A percentile compares a stretch with the other conserved stretches of the same genome.
Evolutionary conservation across 2,329 filamentous ascomycete species (phyloP).

Genomic region (Aspergillus ruber): DNA sequence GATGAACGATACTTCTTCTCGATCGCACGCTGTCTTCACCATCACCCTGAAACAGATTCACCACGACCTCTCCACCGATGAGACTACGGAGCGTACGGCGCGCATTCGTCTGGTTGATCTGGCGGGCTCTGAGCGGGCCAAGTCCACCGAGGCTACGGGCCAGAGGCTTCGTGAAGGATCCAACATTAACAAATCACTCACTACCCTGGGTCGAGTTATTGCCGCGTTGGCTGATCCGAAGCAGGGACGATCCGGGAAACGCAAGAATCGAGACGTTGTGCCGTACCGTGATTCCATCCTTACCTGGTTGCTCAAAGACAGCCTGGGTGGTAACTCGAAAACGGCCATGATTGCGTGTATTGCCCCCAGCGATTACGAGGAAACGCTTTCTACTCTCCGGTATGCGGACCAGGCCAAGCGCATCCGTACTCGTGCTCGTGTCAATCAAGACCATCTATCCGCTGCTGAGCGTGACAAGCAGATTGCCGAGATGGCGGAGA

Average conservation of each 20-base stretch:
- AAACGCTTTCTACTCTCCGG: constrained; percentile 89
- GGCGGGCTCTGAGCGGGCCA: constrained; percentile 89
- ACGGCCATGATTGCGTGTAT: constrained; percentile 99
- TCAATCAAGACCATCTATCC: constrained; percentile 93
- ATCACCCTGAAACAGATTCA: constrained; percentile 98
- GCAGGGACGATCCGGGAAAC: constrained; percentile 47
- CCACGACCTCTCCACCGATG: constrained; percentile 93
- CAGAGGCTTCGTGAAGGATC: constrained; percentile 85
- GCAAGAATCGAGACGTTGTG: constrained; percentile 67
- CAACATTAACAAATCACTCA: constrained; percentile 98
- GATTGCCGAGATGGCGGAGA: constrained; percentile 89
- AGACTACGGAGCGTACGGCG: constrained; percentile 90
- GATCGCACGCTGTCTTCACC: constrained; percentile 95
- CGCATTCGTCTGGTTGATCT: constrained; percentile 92
- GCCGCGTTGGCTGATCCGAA: constrained; percentile 77
- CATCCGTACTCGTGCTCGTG: constrained; percentile 86
- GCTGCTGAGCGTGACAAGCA: constrained; percentile 91
- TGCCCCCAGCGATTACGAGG: constrained; percentile 89
- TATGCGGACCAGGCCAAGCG: constrained; percentile 98
- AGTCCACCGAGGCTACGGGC: constrained; percentile 90
- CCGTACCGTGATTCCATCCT: constrained; percentile 86
- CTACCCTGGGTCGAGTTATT: constrained; percentile 90
- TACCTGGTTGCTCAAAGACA: constrained; percentile 89
- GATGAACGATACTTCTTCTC: constrained; percentile 98
- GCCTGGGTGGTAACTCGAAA: constrained; percentile 91